Evolutionary conservation across 345 rosid species (phyloP), one percentile per base, ranked within the genome.

Genomic region (Leavenworthia alabamica): DNA sequence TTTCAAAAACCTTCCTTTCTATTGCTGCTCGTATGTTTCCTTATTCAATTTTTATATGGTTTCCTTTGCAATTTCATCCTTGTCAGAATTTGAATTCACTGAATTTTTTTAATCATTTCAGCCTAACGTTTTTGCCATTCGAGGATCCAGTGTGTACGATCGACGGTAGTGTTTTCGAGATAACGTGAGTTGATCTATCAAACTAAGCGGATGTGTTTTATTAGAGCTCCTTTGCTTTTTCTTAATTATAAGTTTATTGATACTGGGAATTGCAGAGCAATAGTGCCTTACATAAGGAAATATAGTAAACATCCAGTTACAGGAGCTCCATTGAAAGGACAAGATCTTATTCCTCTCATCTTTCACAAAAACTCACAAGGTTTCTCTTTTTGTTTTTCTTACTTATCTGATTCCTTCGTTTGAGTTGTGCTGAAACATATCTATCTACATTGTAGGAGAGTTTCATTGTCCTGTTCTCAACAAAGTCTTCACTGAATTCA

Each of bases 1-100:
- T 51, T 93, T 86, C 88, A 87, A 87, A 68, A 88, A 94, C 64
- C 94, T 93, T 41, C 97, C 97, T 45, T 89, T 83, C 87, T 87
- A 87, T 53, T 89, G 96, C 82, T 93, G 97, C 99, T 91, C 96
- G 99, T 89, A 81, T 22, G 75, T 44, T 23, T 23, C 11, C 7
- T 41, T 7, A 28, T 55, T 28, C 54, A 3, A 11, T 36, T 9
- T 53, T 9, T 2, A 8, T 14, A 14, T 28, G 2, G 24, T 1
- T 19, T n/a, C 20, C 4, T 65, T 49, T 50, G 10, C 14, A 17
- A 33, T 2, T 23, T 26, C 17, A 1, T 22, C 22, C 14, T 33
- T 6, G 10, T 22, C 22, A 6, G 6, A 9, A 35, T 41, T 5
- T 39, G 4, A 3, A 4, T 61, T 33, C 26, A 36, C 22, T 2